Conservation (phyloP, 345 rosid species). For the Lumnitzera littorea region DNA sequence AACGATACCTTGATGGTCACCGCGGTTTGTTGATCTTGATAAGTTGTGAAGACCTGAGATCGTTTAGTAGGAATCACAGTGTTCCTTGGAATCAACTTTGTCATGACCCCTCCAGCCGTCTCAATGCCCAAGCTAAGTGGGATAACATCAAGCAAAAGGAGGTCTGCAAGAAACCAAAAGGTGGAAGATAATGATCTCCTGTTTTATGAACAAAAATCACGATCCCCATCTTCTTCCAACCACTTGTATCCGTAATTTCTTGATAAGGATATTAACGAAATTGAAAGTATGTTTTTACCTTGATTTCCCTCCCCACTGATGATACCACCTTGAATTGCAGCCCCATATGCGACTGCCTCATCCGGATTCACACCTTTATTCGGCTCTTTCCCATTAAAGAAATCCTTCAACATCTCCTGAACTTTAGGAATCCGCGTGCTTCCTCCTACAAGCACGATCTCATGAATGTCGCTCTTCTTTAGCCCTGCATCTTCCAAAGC, state of each 20-base stretch:
- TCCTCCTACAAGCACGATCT: slow-evolving; percentile 65
- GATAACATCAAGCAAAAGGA: slow-evolving; percentile 42
- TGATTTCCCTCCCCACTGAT: slow-evolving; percentile 44
- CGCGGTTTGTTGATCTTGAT: slow-evolving; percentile 42
- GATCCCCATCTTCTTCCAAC: too few relatives aligned
- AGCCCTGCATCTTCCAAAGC: slow-evolving; percentile 40
- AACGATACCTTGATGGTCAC: slow-evolving; percentile 35
- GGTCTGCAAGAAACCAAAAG: slow-evolving; percentile 16
- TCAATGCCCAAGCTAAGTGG: slow-evolving; percentile 50
- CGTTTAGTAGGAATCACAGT: slow-evolving; percentile 40
- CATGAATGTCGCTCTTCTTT: slow-evolving; percentile 31
- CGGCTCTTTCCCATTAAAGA: slow-evolving; percentile 47
- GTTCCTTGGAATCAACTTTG: slow-evolving; percentile 51
- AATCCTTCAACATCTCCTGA: slow-evolving; percentile 40
- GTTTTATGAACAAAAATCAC: too few relatives aligned
- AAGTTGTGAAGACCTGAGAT: slow-evolving; percentile 40
- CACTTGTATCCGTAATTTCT: too few relatives aligned
- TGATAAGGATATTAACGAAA: too few relatives aligned
- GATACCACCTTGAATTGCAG: slow-evolving; percentile 48
- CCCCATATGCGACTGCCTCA: slow-evolving; percentile 60
- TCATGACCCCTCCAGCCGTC: slow-evolving; percentile 53
- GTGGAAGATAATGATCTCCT: too few relatives aligned
- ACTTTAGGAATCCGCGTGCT: slow-evolving; percentile 49
- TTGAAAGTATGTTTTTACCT: slow-evolving; percentile 12
- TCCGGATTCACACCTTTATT: slow-evolving; percentile 49